Conservation (phyloP, 2,329 filamentous ascomycete genomes). For the Fusarium cicatricum region DNA sequence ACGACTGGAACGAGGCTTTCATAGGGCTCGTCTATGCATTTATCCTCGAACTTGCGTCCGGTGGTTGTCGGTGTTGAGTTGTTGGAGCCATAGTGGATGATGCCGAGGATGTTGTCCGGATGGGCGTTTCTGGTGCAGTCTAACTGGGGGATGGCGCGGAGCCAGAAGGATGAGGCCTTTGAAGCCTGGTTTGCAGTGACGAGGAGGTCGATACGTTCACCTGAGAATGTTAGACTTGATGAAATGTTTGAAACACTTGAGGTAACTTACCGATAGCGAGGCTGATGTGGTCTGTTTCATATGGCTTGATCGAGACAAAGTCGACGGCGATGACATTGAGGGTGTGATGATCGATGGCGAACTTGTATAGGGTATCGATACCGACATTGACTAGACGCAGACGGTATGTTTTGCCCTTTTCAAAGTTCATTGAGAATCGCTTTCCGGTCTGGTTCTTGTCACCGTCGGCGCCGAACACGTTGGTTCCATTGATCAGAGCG, state of each 20-base stretch:
- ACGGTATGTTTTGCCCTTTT: conserved; percentile 54
- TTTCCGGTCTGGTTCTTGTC: conserved; percentile 41
- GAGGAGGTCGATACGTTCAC: conserved; percentile 57
- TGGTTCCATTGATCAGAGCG: conserved; percentile 56
- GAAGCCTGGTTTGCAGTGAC: conserved; percentile 52
- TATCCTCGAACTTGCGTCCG: conserved; percentile 18
- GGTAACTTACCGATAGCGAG: conserved; percentile 53
- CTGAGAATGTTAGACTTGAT: conserved; percentile 44
- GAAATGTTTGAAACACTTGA: neutral
- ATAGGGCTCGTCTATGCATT: conserved; percentile 49
- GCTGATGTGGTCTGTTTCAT: conserved; percentile 58
- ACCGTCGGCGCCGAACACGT: conserved; percentile 41
- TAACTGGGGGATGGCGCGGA: conserved; percentile 55
- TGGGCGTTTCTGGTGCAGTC: conserved; percentile 53
- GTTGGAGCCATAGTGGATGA: conserved; percentile 53
- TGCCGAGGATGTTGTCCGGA: conserved; percentile 56
- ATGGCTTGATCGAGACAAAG: conserved; percentile 66
- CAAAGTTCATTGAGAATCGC: conserved; percentile 51
- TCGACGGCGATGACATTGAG: conserved; percentile 66
- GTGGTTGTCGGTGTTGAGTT: conserved; percentile 25
- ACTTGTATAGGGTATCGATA: conserved; percentile 55
- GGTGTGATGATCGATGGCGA: conserved; percentile 64
- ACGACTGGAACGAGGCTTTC: conserved; percentile 48
- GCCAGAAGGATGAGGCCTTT: conserved; percentile 55
- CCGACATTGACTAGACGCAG: conserved; percentile 59